These are phyloP conservation scores for Trichoderma asperellum DNA, from an alignment of 2,329 filamentous ascomycete species.

Conservation along the genomic window DNA sequence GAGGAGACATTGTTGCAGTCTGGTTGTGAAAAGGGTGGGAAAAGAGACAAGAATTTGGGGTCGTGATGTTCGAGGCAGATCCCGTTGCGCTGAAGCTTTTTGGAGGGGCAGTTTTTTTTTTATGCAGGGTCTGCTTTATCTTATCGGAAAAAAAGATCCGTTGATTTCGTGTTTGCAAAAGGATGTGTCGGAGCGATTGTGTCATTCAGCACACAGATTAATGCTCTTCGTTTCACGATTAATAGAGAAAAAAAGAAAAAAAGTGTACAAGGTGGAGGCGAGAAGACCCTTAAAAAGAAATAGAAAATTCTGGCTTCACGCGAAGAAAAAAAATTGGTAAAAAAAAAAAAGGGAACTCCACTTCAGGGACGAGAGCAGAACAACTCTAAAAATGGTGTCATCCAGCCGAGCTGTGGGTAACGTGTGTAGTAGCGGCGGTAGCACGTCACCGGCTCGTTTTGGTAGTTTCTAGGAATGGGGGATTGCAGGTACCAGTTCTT, in stretches of 20 bases:
- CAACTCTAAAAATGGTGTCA: constrained; percentile 34
- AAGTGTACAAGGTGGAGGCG: background rate
- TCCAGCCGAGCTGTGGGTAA: constrained; percentile 26
- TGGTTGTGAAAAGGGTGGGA: background rate
- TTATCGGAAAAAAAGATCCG: constrained; percentile 4
- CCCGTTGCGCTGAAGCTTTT: background rate
- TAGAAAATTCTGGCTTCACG: background rate
- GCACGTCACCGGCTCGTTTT: constrained; percentile 24
- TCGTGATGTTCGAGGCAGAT: background rate
- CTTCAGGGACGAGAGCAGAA: constrained; percentile 26
- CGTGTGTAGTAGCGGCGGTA: constrained; percentile 4
- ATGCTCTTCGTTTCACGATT: background rate
- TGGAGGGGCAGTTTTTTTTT: constrained; percentile 15
- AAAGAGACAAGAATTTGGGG: background rate
- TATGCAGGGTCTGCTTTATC: constrained; percentile 29
- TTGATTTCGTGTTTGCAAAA: background rate
- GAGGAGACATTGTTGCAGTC: constrained; percentile 36
- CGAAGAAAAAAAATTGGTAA: background rate
- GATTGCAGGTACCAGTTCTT: background rate
- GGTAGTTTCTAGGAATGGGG: background rate
- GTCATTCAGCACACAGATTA: background rate
- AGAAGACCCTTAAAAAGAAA: constrained; percentile 1
- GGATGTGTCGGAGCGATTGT: background rate
- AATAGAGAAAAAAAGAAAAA: background rate
- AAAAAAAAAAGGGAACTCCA: constrained; percentile 21